Evolutionary conservation across 768 basidiomycete genomes (phyloP).

Genomic region (Russula foetens): DNA sequence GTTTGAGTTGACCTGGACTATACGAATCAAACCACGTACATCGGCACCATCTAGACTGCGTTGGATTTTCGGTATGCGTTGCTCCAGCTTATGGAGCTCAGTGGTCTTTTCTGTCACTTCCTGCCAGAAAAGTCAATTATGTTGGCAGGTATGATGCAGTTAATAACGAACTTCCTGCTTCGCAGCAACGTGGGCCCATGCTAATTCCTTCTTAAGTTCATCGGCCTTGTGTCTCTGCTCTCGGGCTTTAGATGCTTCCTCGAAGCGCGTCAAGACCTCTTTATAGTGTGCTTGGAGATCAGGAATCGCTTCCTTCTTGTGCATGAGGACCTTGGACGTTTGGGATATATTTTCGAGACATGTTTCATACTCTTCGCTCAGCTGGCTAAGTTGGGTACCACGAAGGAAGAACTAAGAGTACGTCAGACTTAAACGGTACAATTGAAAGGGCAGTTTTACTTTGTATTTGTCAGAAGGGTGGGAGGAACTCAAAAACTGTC

Average conservation of each 20-base stretch:
- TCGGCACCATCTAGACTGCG: constrained; percentile 33
- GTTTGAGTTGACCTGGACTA: not conserved
- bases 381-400: constrained; percentile 85
- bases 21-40: constrained; percentile 24
- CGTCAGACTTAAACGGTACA: not conserved
- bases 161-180: constrained; percentile 51
- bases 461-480: constrained; percentile 83
- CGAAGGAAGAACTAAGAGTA: constrained; percentile 77
- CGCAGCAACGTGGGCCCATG: constrained; percentile 75
- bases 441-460: constrained; percentile 34
- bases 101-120: constrained; percentile 38
- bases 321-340: constrained; percentile 54
- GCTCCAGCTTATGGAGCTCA: constrained; percentile 33
- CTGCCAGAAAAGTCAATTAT: constrained; percentile 22
- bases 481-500: constrained; percentile 78
- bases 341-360: constrained; percentile 66
- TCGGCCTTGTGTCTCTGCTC: constrained; percentile 61
- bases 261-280: constrained; percentile 50
- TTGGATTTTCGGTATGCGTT: constrained; percentile 34
- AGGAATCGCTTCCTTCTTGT: constrained; percentile 72
- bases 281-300: constrained; percentile 56
- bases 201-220: constrained; percentile 70
- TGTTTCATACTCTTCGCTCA: constrained; percentile 77
- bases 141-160: not conserved
- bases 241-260: constrained; percentile 67